phyloP scores from a whole-genome alignment of 495 filamentous ascomycete species.

The Neurospora sublineolata region DNA sequence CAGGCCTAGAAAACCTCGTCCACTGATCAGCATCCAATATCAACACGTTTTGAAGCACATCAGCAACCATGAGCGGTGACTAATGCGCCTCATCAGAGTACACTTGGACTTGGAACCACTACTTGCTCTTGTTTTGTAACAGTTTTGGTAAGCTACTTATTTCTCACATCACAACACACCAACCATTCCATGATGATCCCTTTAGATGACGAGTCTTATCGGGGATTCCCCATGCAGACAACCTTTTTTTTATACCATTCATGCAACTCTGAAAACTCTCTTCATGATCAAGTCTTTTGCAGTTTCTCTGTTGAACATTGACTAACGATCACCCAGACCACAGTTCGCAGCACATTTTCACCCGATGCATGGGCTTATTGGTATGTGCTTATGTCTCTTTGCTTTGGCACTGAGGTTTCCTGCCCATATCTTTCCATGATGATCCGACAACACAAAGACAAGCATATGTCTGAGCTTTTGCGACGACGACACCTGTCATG shows the following conservation, averaged over 20 bases:
- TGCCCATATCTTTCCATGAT: constrained; percentile 39
- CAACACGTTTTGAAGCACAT: neutral
- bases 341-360: neutral
- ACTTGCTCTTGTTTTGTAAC: neutral
- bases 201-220: constrained; percentile 84
- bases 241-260: constrained; percentile 61
- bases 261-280: constrained; percentile 52
- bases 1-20: constrained; percentile 99
- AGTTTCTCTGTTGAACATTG: neutral
- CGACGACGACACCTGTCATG: constrained; percentile 48
- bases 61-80: constrained; percentile 9
- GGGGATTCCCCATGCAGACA: constrained; percentile 71
- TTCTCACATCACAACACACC: neutral
- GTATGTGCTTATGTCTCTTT: constrained; percentile 8
- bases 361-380: neutral
- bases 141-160: constrained; percentile 5
- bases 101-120: neutral
- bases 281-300: constrained; percentile 1
- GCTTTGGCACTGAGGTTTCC: neutral
- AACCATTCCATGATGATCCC: constrained; percentile 49
- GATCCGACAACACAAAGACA: constrained; percentile 59
- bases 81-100: neutral
- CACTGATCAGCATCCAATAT: constrained; percentile 57
- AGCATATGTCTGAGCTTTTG: constrained; percentile 79
- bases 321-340: neutral